Percentiles rank a stretch among this genome's conserved stretches.
Conservation (phyloP, 495 filamentous ascomycete genomes). For the Penicilliopsis zonata region DNA sequence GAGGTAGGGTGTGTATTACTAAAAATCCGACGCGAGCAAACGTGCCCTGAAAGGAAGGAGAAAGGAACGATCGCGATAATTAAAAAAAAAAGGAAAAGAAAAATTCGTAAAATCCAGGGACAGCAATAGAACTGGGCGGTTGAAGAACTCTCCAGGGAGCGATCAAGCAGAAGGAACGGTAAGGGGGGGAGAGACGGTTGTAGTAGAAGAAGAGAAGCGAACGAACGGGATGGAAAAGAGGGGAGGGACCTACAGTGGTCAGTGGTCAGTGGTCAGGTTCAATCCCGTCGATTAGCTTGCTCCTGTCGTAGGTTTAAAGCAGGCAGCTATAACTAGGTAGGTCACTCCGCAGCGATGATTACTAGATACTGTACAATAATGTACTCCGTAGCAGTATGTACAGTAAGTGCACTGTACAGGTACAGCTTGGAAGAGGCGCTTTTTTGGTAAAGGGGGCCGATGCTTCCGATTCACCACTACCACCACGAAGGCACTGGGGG, state of each 20-base stretch:
- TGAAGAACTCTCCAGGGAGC: not conserved
- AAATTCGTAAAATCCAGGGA: constrained; percentile 5
- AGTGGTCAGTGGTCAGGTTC: no score
- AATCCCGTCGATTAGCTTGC: no score
- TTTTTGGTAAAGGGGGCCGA: no score
- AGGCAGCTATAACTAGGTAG: not conserved
- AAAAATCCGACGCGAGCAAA: constrained; percentile 4
- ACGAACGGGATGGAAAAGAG: not conserved
- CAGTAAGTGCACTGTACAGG: not conserved
- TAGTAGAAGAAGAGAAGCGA: constrained; percentile 2
- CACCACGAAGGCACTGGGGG: no score
- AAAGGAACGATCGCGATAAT: constrained; percentile 6
- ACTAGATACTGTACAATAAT: not conserved
- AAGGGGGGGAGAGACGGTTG: constrained; percentile 8
- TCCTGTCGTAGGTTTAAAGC: not conserved
- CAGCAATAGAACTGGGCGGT: not conserved
- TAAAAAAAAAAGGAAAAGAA: constrained; percentile 7
- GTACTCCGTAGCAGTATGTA: not conserved
- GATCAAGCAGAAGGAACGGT: constrained; percentile 8
- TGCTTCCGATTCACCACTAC: no score
- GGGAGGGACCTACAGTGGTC: not conserved
- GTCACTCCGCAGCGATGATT: not conserved
- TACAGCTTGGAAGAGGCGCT: no score
- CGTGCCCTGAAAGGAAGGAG: constrained; percentile 2
- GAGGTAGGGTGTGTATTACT: constrained; percentile 3